Conservation (phyloP, 2,329 filamentous ascomycete species). For the Fusarium metavorans region DNA sequence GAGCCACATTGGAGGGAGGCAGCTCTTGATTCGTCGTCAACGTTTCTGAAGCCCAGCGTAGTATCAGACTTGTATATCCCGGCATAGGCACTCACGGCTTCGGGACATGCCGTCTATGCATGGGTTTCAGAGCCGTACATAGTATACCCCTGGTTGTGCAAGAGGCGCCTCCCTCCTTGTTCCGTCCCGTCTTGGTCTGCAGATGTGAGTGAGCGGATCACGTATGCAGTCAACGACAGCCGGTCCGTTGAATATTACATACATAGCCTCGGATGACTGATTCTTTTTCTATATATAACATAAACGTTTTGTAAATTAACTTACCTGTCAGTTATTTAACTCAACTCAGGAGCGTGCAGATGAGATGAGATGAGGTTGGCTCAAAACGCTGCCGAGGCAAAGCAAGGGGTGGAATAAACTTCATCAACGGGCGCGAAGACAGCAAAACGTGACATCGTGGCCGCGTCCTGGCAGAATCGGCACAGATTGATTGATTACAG, state of each 20-base stretch:
- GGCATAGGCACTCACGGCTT: not conserved
- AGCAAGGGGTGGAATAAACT: not conserved
- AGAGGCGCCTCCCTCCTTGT: not conserved
- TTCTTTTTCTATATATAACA: not conserved
- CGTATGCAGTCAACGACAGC: conserved; percentile 15
- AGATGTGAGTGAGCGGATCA: conserved; percentile 36
- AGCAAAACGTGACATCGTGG: conserved; percentile 12
- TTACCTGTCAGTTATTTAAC: not conserved
- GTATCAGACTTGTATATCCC: conserved; percentile 19
- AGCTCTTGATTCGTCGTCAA: not conserved
- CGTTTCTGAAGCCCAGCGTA: conserved; percentile 1
- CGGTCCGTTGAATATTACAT: not conserved
- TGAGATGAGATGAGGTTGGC: not conserved
- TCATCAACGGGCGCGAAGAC: not conserved
- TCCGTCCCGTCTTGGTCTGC: conserved; percentile 21
- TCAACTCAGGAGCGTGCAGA: not conserved
- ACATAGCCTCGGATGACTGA: not conserved
- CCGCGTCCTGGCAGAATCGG: conserved; percentile 22
- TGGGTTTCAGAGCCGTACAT: conserved; percentile 14
- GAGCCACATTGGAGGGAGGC: not conserved
- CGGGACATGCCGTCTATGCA: conserved; percentile 35
- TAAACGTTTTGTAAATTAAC: not conserved
- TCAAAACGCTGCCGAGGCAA: not conserved
- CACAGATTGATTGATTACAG: conserved; percentile 32
- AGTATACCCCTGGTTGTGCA: not conserved